Percentiles rank a stretch among this genome's conserved stretches.
Evolutionary conservation across 2,329 filamentous ascomycete genomes (phyloP).

Genomic region (Exophiala lecanii-corni): DNA sequence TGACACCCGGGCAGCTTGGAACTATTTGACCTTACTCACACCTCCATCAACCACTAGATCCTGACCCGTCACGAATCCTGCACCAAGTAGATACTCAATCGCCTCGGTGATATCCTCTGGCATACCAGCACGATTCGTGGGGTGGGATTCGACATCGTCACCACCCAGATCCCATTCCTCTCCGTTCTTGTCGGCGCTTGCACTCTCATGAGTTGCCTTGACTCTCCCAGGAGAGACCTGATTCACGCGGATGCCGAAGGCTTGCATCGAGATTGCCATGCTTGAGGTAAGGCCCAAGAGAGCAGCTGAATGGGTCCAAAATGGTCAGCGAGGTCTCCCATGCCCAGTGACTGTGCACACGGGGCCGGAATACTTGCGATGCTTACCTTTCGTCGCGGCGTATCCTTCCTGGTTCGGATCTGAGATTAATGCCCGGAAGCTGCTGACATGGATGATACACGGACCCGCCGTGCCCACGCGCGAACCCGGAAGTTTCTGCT

Average conservation of each 20-base stretch:
- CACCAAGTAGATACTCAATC: constrained; percentile 32
- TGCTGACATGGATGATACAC: constrained; percentile 45
- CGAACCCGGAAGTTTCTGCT: constrained; percentile 22
- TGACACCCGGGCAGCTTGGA: too few relatives aligned
- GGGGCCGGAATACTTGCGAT: too few relatives aligned
- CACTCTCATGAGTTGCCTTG: constrained; percentile 46
- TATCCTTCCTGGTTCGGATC: constrained; percentile 49
- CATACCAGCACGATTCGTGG: constrained; percentile 42
- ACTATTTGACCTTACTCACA: constrained; percentile 24
- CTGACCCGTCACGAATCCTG: constrained; percentile 27
- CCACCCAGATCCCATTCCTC: constrained; percentile 36
- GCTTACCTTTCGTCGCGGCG: constrained; percentile 35
- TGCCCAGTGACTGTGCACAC: too few relatives aligned
- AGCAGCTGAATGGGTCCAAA: constrained; percentile 29
- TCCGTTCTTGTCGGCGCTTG: constrained; percentile 41
- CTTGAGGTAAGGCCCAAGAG: constrained; percentile 35
- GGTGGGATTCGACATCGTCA: constrained; percentile 41
- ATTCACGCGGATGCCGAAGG: constrained; percentile 35
- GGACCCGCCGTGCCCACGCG: constrained; percentile 32
- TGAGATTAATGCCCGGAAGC: constrained; percentile 43
- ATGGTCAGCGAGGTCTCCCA: too few relatives aligned
- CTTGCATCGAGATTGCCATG: constrained; percentile 34
- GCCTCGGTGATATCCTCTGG: constrained; percentile 45
- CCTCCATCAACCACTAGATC: constrained; percentile 28
- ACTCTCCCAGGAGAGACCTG: constrained; percentile 45